Evolutionary conservation across 2,329 filamentous ascomycete species (phyloP), one percentile per base, ranked within the genome.

Genomic region (Fusarium compactum): DNA sequence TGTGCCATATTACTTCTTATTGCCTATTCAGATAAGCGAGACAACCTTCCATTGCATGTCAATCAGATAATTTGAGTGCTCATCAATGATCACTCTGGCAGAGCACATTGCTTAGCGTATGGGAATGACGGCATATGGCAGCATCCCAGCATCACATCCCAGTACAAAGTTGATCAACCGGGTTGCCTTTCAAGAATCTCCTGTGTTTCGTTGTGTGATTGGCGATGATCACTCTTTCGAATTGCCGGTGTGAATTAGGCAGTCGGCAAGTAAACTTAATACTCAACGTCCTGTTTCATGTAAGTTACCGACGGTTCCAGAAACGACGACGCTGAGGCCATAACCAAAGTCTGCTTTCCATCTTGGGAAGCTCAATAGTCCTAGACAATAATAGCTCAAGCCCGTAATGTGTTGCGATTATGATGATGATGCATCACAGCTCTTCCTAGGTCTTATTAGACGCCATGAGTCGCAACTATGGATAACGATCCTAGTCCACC

Each of bases 111-210:
- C 48, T 27, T 56, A 20, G 30, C 27, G 25, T 52, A 15, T 43
- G 50, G 44, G 34, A 25, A 58, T 69, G 66, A 59, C 54, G 62
- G 62, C 41, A 70, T 70, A 56, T 70, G 34, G 18, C 48, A 58
- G 27, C 34, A 46, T 58, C 43, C 46, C 52, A 45, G 51, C 67
- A 58, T 45, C 40, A 41, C 20, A 62, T 40, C 32, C 45, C 29
- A 32, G 38, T 55, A 61, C 45, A 45, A 25, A 48, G 22, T 56
- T 44, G 32, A 34, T 51, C 48, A 51, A 44, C 40, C 24, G 53
- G 34, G 44, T 44, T 43, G 38, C 25, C 22, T 53, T 24, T 30
- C 24, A 34, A 18, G 34, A 41, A 45, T 38, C 56, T 30, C 24
- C 18, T 25, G 15, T 20, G 5, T 34, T 58, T 22, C 25, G 18